Conservation (phyloP, 768 basidiomycete genomes). For the Exsudoporus frostii region DNA sequence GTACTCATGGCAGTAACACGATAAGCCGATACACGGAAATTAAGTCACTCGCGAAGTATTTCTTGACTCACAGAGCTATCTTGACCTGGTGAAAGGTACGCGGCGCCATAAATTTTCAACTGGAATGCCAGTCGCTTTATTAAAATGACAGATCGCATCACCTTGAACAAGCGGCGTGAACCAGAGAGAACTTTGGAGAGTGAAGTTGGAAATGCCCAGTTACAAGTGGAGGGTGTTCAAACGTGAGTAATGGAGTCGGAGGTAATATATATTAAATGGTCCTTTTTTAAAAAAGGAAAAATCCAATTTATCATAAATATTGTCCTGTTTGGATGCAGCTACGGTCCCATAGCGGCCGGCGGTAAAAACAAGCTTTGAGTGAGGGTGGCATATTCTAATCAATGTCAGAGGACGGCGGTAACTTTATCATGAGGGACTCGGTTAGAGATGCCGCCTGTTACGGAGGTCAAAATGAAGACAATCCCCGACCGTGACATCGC, state of each 20-base stretch:
- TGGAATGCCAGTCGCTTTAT: not conserved
- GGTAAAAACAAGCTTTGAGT: not conserved
- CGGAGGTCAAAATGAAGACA: too few relatives aligned
- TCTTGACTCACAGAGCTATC: conserved; percentile 9
- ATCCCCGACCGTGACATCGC: too few relatives aligned
- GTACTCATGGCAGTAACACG: conserved; percentile 33
- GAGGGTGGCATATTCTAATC: not conserved
- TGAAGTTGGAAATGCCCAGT: not conserved
- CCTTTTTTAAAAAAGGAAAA: too few relatives aligned
- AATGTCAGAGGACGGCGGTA: not conserved
- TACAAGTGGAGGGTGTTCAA: not conserved
- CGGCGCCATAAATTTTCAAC: conserved; percentile 18
- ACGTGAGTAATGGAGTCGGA: not conserved
- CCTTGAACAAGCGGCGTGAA: conserved; percentile 3
- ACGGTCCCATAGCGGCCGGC: not conserved
- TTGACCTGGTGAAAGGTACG: conserved; percentile 5
- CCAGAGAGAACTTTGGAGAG: conserved; percentile 6
- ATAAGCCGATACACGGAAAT: conserved; percentile 1
- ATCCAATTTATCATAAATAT: too few relatives aligned
- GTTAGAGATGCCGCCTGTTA: conserved; percentile 1
- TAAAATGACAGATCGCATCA: not conserved
- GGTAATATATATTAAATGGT: not conserved
- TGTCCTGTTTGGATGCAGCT: too few relatives aligned
- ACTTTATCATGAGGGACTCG: not conserved
- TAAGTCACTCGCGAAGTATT: conserved; percentile 47